phyloP scores from a whole-genome alignment of 164 flowering plant genomes.

The Platanus orientalis region DNA sequence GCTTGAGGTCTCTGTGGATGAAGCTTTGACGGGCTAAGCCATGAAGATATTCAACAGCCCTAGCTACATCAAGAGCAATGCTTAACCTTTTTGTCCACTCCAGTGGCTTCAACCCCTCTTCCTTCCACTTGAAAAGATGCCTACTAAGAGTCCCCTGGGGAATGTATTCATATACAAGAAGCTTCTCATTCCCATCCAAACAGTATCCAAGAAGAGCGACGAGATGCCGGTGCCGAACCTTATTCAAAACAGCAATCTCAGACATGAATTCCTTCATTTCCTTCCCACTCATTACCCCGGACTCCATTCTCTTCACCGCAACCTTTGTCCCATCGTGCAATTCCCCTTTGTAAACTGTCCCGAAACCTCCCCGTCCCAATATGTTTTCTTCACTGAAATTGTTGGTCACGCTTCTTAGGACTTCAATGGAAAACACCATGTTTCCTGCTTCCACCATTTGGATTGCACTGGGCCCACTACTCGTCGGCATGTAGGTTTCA shows the following conservation, averaged over 20 bases:
- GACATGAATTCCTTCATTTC: slow-evolving; percentile 63
- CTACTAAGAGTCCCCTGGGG: too few species aligned
- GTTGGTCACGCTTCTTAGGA: neutral
- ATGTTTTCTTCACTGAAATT: too few species aligned
- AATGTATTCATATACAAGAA: too few species aligned
- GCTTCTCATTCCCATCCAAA: too few species aligned
- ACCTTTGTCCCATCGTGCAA: too few species aligned
- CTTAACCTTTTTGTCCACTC: too few species aligned
- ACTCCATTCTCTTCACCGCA: too few species aligned
- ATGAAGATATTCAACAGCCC: slow-evolving; percentile 81
- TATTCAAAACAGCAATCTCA: slow-evolving; percentile 75
- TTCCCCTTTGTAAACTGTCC: too few species aligned
- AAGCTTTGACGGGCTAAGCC: too few species aligned
- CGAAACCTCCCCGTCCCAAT: slow-evolving; percentile 5
- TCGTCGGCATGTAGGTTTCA: slow-evolving; percentile 32
- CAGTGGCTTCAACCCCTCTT: too few species aligned
- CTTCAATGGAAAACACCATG: neutral
- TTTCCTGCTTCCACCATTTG: slow-evolving; percentile 1
- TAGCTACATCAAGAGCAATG: too few species aligned
- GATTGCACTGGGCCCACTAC: slow-evolving; percentile 38
- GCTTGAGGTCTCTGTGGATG: too few species aligned
- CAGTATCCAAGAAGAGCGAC: slow-evolving; percentile 76
- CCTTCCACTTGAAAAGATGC: slow-evolving; percentile 62
- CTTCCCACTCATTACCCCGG: slow-evolving; percentile 52
- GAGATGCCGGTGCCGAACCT: slow-evolving; percentile 70